phyloP scores from a whole-genome alignment of 179 eudicot species.

The Spinacia oleracea region DNA sequence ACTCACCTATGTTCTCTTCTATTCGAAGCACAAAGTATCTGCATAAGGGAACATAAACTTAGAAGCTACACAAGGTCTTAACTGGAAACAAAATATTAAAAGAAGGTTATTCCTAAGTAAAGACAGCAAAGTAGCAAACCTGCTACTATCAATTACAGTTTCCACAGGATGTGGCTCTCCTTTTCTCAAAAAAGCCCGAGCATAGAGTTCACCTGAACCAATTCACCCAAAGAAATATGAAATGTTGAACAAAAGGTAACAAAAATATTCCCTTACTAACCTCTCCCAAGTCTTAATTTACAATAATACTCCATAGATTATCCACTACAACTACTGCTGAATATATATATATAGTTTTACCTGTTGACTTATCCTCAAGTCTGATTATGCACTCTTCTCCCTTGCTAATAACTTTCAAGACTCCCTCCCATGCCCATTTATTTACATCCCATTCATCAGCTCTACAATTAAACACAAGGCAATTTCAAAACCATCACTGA shows the following conservation, averaged over 20 bases:
- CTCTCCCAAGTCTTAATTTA: neutral
- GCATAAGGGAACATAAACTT: slow-evolving; percentile 36
- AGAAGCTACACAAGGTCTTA: slow-evolving; percentile 2
- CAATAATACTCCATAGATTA: neutral
- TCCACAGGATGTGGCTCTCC: slow-evolving; percentile 97
- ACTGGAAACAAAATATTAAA: too few species aligned
- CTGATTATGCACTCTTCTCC: slow-evolving; percentile 94
- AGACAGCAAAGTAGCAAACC: slow-evolving; percentile 38
- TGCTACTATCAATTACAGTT: slow-evolving; percentile 95
- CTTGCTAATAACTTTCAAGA: slow-evolving; percentile 79
- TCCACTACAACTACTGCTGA: neutral
- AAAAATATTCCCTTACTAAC: too few species aligned
- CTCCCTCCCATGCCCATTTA: slow-evolving; percentile 98
- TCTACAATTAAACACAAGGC: slow-evolving; percentile 39
- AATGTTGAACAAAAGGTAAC: neutral
- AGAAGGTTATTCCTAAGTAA: neutral
- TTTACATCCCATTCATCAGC: slow-evolving; percentile 99
- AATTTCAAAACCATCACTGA: slow-evolving; percentile 10
- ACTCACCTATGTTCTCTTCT: slow-evolving; percentile 83
- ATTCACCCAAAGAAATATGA: slow-evolving; percentile 5
- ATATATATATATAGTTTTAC: slow-evolving; percentile 35
- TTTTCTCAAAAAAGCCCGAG: slow-evolving; percentile 83
- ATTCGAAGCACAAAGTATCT: slow-evolving; percentile 94
- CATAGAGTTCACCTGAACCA: slow-evolving; percentile 79
- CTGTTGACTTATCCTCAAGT: slow-evolving; percentile 88